These are phyloP conservation scores for Pythium oligandrum DNA, from an alignment of 352 stramenopile genomes.

Conservation along the genomic window DNA sequence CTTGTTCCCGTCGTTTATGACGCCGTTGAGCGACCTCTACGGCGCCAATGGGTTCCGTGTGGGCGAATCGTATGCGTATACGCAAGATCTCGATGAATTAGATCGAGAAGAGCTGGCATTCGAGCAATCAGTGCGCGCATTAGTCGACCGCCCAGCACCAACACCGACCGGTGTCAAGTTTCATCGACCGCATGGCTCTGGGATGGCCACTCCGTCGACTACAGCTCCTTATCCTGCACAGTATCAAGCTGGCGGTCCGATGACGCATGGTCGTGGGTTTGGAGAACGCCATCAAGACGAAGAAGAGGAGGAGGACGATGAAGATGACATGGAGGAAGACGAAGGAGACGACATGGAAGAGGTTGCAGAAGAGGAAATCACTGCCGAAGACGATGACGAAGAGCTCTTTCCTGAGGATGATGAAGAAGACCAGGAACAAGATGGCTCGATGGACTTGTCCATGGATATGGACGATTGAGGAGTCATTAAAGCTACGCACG, in stretches of 20 bases:
- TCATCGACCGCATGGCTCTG: conserved; percentile 22
- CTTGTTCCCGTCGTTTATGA: conserved; percentile 32
- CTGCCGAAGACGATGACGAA: conserved; percentile 18
- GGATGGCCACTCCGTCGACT: neutral
- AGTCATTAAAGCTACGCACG: too few species aligned
- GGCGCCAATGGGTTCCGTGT: conserved; percentile 43
- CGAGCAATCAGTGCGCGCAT: conserved; percentile 38
- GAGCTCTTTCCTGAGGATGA: conserved; percentile 27
- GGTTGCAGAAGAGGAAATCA: conserved; percentile 29
- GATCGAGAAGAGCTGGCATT: conserved; percentile 54
- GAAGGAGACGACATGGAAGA: conserved; percentile 36
- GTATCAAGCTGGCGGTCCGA: too few species aligned
- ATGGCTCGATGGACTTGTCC: conserved; percentile 32
- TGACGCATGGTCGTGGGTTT: neutral
- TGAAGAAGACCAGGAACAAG: conserved; percentile 23
- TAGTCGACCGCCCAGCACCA: conserved; percentile 44
- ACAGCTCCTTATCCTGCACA: neutral
- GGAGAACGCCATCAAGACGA: conserved; percentile 3
- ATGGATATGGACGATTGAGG: conserved; percentile 10
- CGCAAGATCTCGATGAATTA: conserved; percentile 44
- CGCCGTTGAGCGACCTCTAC: conserved; percentile 54
- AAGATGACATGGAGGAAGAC: conserved; percentile 32
- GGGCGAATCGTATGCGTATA: conserved; percentile 38
- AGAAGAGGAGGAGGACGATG: conserved; percentile 24
- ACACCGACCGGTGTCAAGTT: conserved; percentile 61